Conservation (phyloP, 352 stramenopile genomes). For the Phytophthora pluvialis region DNA sequence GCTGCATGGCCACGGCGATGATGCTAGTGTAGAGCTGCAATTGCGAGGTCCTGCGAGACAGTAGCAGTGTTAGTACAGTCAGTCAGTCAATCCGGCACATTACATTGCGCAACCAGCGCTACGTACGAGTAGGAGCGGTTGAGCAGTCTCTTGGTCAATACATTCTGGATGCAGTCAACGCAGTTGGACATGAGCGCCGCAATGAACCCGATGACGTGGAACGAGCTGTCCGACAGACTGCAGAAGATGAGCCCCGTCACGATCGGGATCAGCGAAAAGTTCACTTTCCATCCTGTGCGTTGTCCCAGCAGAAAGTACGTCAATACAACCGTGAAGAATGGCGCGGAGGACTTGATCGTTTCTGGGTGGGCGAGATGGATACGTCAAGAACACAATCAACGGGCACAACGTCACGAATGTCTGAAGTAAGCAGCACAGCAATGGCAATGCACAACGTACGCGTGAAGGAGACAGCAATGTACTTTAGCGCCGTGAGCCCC, state of each 20-base stretch:
- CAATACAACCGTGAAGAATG: slow-evolving; percentile 92
- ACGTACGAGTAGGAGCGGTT: slow-evolving; percentile 82
- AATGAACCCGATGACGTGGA: slow-evolving; percentile 89
- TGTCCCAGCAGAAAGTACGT: slow-evolving; percentile 87
- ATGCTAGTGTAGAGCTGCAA: slow-evolving; percentile 93
- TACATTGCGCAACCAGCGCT: background rate
- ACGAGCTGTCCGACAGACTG: slow-evolving; percentile 86
- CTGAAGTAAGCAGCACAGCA: slow-evolving; percentile 1
- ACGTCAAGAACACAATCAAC: slow-evolving; percentile 12
- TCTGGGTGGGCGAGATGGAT: slow-evolving; percentile 47
- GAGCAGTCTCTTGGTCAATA: slow-evolving; percentile 90
- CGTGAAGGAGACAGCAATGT: slow-evolving; percentile 92
- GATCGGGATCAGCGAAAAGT: slow-evolving; percentile 88
- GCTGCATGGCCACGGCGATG: slow-evolving; percentile 84
- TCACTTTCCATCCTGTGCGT: slow-evolving; percentile 82
- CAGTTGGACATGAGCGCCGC: slow-evolving; percentile 91
- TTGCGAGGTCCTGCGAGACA: slow-evolving; percentile 62
- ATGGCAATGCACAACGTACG: slow-evolving; percentile 46
- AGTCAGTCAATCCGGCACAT: background rate
- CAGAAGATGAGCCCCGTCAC: slow-evolving; percentile 87
- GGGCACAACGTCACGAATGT: slow-evolving; percentile 22
- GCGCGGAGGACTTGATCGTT: slow-evolving; percentile 93
- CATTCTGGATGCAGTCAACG: slow-evolving; percentile 93
- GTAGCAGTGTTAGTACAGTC: slow-evolving; percentile 2
- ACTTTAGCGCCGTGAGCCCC: slow-evolving; percentile 90